phyloP scores from a whole-genome alignment of 163 green algal genomes.

The Smithsoniella earleae region DNA sequence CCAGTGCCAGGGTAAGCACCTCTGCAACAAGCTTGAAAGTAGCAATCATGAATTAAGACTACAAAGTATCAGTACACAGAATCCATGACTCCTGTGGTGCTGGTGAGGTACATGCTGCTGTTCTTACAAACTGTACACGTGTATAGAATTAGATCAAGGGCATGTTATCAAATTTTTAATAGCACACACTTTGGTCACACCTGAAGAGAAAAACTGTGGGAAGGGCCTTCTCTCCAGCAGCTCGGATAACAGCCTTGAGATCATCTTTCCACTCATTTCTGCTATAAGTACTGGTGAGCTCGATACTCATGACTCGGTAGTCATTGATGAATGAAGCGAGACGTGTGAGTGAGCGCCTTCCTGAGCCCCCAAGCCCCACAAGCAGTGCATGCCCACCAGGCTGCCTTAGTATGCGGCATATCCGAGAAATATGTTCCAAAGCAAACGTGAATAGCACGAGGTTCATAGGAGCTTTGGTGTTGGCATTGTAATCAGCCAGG shows the following conservation, averaged over 20 bases:
- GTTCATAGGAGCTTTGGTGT: constrained; percentile 43
- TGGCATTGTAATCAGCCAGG: constrained; percentile 48
- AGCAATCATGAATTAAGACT: too few species aligned
- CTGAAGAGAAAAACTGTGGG: constrained; percentile 44
- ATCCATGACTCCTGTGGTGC: too few species aligned
- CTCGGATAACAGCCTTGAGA: constrained; percentile 37
- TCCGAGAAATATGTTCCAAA: constrained; percentile 45
- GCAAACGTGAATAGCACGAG: constrained; percentile 51
- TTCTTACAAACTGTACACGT: too few species aligned
- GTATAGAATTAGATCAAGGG: too few species aligned
- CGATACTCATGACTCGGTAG: constrained; percentile 31
- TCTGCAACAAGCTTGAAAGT: too few species aligned
- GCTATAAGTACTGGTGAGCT: constrained; percentile 49
- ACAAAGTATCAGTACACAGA: too few species aligned
- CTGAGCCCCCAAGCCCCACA: constrained; percentile 40
- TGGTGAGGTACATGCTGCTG: too few species aligned
- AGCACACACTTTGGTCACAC: too few species aligned
- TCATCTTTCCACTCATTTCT: constrained; percentile 44
- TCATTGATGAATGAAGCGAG: constrained; percentile 45
- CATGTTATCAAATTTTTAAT: too few species aligned
- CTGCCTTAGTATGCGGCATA: constrained; percentile 43
- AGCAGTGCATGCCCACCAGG: constrained; percentile 47
- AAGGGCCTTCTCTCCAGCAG: constrained; percentile 41
- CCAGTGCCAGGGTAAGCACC: too few species aligned
- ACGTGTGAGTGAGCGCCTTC: constrained; percentile 41